phyloP scores from a whole-genome alignment of 495 filamentous ascomycete genomes.

The Neurospora tetraspora region DNA sequence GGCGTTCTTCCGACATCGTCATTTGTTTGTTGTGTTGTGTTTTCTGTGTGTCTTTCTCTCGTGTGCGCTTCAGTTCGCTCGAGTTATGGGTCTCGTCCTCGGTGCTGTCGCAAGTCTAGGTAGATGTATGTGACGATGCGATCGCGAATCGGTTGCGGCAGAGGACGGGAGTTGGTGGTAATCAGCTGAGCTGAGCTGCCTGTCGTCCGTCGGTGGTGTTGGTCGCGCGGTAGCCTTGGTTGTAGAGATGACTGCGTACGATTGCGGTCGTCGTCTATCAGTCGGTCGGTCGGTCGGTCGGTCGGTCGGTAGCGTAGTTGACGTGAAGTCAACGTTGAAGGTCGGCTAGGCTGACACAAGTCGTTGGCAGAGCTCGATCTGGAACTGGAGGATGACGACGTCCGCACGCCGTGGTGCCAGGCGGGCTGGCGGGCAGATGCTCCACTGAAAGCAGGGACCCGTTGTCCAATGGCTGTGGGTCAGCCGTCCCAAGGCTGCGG shows the following conservation, averaged over 20 bases:
- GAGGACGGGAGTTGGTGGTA: neutral
- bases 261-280: neutral
- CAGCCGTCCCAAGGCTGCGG: neutral
- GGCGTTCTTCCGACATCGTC: constrained; percentile 50
- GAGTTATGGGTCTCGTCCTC: neutral
- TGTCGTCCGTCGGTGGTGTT: neutral
- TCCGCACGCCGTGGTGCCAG: neutral
- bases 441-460: neutral
- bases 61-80: neutral
- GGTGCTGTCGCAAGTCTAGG: neutral
- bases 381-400: neutral
- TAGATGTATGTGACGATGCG: neutral
- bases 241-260: neutral
- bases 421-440: neutral
- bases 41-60: neutral
- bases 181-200: neutral
- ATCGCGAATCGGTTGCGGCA: neutral
- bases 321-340: neutral
- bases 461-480: neutral
- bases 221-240: neutral
- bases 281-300: neutral
- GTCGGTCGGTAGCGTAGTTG: neutral
- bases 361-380: neutral
- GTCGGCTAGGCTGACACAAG: neutral
- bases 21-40: neutral